phyloP scores from a whole-genome alignment of 495 filamentous ascomycete genomes.

The Sordaria brevicollis region DNA sequence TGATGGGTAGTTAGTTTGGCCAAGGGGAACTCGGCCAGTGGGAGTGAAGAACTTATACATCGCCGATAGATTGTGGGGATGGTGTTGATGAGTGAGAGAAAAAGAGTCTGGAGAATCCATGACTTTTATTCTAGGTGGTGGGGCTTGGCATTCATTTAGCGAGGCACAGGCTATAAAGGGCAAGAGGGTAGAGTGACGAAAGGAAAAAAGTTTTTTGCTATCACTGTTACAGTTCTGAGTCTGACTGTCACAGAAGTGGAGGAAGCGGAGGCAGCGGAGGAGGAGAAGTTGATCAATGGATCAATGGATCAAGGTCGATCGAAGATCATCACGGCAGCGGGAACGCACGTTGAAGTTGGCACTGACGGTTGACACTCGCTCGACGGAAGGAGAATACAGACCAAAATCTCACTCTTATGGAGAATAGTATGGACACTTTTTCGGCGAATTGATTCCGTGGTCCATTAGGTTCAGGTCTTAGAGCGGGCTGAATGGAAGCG shows the following conservation, averaged over 20 bases:
- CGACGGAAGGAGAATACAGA: too few relatives aligned
- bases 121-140: too few relatives aligned
- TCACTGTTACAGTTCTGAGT: not conserved
- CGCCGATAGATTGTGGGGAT: too few relatives aligned
- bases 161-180: not conserved
- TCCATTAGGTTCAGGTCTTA: too few relatives aligned
- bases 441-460: too few relatives aligned
- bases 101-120: not conserved
- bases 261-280: not conserved
- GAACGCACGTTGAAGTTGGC: too few relatives aligned
- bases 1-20: not conserved
- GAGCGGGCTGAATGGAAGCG: too few relatives aligned
- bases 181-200: not conserved
- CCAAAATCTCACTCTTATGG: too few relatives aligned
- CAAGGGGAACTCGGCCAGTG: not conserved
- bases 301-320: not conserved
- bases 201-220: not conserved
- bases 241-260: not conserved
- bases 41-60: not conserved
- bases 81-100: not conserved
- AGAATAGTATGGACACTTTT: too few relatives aligned
- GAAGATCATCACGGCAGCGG: not conserved
- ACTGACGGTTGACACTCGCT: too few relatives aligned
- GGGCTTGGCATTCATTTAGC: not conserved
- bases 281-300: not conserved